phyloP scores from a whole-genome alignment of 495 filamentous ascomycete species.

The Penicillium silybi region DNA sequence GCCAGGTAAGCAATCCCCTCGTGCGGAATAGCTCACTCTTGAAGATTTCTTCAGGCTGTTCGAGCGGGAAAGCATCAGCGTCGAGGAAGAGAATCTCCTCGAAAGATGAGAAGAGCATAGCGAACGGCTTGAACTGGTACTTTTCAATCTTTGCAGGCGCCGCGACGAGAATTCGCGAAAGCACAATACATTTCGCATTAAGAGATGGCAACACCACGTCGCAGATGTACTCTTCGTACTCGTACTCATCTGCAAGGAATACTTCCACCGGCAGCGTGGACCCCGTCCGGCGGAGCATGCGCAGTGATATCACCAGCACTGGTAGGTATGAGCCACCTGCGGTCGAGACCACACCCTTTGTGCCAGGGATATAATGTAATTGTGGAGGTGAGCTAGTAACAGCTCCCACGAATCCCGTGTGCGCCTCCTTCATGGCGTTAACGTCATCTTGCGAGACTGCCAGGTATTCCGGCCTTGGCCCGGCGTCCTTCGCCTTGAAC shows the following conservation, averaged over 20 bases:
- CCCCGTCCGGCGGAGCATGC: constrained; percentile 49
- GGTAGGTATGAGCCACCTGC: constrained; percentile 35
- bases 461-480: constrained; percentile 13
- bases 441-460: constrained; percentile 14
- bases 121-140: constrained; percentile 49
- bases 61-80: constrained; percentile 42
- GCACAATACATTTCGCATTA: constrained; percentile 42
- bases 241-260: constrained; percentile 37
- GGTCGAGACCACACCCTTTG: constrained; percentile 42
- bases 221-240: constrained; percentile 49
- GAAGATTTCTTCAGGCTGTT: constrained; percentile 40
- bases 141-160: constrained; percentile 20
- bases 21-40: constrained; percentile 36
- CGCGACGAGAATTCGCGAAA: constrained; percentile 27
- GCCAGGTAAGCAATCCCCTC: constrained; percentile 49
- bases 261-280: constrained; percentile 50
- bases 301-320: constrained; percentile 40
- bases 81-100: constrained; percentile 51
- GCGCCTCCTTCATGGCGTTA: constrained; percentile 22
- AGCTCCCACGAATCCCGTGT: constrained; percentile 30
- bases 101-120: constrained; percentile 50
- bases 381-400: constrained; percentile 24
- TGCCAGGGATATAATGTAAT: constrained; percentile 29
- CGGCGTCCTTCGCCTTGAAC: constrained; percentile 12
- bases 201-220: constrained; percentile 37